These are phyloP conservation scores for barrel medic (Medicago truncatula) DNA, from an alignment of 306 rosid species.

Conservation along the genomic window DNA sequence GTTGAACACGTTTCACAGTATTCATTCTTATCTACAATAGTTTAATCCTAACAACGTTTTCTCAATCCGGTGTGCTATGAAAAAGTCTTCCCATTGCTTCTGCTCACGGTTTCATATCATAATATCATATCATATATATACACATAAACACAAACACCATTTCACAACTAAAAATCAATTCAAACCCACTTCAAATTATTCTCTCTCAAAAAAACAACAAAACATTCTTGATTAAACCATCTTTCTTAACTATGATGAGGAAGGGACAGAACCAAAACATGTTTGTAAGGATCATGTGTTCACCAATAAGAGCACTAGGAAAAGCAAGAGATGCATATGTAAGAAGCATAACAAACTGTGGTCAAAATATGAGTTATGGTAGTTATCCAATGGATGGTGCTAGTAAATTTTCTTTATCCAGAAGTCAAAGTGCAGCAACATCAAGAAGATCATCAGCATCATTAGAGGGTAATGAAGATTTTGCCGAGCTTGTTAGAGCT, in stretches of 20 bases:
- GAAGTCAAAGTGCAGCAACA: slow-evolving; percentile 59
- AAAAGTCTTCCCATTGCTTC: slow-evolving; percentile 44
- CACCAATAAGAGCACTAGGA: slow-evolving; percentile 56
- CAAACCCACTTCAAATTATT: neutral
- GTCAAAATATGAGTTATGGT: slow-evolving; percentile 37
- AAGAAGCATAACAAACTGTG: slow-evolving; percentile 60
- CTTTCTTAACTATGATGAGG: neutral
- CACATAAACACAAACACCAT: neutral
- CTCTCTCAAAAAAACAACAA: neutral
- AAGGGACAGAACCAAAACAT: slow-evolving; percentile 46
- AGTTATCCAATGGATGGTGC: slow-evolving; percentile 40
- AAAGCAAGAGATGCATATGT: slow-evolving; percentile 72
- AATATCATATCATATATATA: neutral
- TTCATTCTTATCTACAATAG: slow-evolving; percentile 40
- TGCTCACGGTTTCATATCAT: slow-evolving; percentile 29
- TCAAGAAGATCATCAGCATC: slow-evolving; percentile 27
- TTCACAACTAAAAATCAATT: neutral
- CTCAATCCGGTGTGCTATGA: slow-evolving; percentile 57
- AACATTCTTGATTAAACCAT: neutral
- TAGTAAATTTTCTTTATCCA: slow-evolving; percentile 51
- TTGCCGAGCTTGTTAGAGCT: slow-evolving; percentile 68
- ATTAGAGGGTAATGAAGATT: slow-evolving; percentile 48
- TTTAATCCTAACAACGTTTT: neutral
- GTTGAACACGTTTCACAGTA: slow-evolving; percentile 3
- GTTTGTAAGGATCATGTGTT: slow-evolving; percentile 52